These are phyloP conservation scores for Cutaneotrichosporon sp. DNA, from an alignment of 1,284 basidiomycete genomes.

Conservation along the genomic window DNA sequence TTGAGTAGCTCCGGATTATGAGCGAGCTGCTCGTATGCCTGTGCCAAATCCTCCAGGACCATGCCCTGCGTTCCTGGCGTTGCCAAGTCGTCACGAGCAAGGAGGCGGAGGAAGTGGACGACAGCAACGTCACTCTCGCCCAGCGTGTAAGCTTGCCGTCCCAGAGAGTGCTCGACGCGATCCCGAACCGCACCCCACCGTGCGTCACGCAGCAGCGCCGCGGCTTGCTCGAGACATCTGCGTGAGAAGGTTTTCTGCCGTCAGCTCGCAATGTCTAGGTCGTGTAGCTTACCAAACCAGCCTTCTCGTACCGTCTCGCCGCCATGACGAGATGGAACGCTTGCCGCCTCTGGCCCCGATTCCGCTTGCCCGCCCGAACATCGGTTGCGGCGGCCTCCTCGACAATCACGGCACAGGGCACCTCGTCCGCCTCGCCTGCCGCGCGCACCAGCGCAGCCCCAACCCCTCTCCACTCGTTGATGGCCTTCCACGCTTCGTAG, in stretches of 20 bases:
- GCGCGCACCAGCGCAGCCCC: conserved; percentile 40
- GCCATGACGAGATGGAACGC: conserved; percentile 53
- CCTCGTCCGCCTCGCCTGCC: conserved; percentile 51
- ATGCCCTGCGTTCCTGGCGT: conserved; percentile 39
- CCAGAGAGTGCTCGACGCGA: conserved; percentile 53
- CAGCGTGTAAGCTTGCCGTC: conserved; percentile 53
- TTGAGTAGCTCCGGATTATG: conserved; percentile 33
- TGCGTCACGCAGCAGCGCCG: conserved; percentile 39
- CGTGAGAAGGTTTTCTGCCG: conserved; percentile 49
- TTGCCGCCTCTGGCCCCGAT: conserved; percentile 42
- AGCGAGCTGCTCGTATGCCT: conserved; percentile 50
- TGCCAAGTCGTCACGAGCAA: conserved; percentile 38
- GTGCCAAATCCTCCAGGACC: conserved; percentile 50
- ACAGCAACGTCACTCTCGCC: conserved; percentile 51
- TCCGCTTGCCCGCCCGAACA: conserved; percentile 37
- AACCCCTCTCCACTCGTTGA: conserved; percentile 45
- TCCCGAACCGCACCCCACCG: conserved; percentile 50
- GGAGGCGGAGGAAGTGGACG: conserved; percentile 49
- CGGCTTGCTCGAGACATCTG: conserved; percentile 47
- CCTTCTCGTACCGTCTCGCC: conserved; percentile 53
- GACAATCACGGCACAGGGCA: conserved; percentile 52
- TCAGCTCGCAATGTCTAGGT: conserved; percentile 7
- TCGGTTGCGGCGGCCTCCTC: conserved; percentile 53
- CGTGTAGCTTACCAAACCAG: conserved; percentile 48
- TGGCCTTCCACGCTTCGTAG: conserved; percentile 46